Conservation (phyloP, 805 yeast genomes). For the Isabelozyma rhagii region DNA sequence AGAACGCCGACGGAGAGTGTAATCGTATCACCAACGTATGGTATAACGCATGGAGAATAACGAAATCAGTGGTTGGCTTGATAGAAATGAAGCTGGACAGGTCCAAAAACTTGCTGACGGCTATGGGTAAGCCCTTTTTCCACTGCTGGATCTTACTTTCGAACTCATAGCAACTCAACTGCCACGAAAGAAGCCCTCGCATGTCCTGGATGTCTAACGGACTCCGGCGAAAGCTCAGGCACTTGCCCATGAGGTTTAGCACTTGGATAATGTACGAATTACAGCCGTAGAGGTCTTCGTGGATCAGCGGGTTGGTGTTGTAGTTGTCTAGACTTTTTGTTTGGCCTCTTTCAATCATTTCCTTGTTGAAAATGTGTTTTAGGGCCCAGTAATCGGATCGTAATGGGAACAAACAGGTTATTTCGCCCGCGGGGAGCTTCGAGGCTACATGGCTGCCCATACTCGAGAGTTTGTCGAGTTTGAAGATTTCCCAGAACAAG, state of each 20-base stretch:
- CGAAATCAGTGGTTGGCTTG: conserved; percentile 4
- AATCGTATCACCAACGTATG: conserved; percentile 12
- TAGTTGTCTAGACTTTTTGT: conserved; percentile 1
- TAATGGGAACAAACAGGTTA: conserved; percentile 8
- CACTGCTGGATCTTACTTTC: conserved; percentile 11
- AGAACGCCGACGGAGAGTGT: conserved; percentile 12
- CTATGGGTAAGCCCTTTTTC: conserved; percentile 8
- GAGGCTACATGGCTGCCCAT: conserved; percentile 8
- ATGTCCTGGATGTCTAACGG: conserved; percentile 13
- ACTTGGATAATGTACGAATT: conserved; percentile 10
- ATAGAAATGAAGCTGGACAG: background rate
- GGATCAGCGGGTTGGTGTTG: background rate
- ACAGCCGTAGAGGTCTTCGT: conserved; percentile 6
- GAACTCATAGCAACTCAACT: conserved; percentile 11
- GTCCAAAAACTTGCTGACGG: conserved; percentile 6
- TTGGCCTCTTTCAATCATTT: conserved; percentile 5
- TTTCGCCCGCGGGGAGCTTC: conserved; percentile 8
- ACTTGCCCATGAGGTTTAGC: conserved; percentile 8
- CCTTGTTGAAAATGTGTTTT: conserved; percentile 1
- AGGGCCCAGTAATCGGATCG: conserved; percentile 7
- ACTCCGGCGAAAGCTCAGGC: conserved; percentile 7
- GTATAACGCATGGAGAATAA: conserved; percentile 11
- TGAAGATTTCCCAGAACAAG: conserved; percentile 13
- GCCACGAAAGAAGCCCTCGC: conserved; percentile 12
- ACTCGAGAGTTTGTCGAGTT: conserved; percentile 10